Evolutionary conservation across 208 protist species (phyloP).

Genomic region (Crithidia brevicula): DNA sequence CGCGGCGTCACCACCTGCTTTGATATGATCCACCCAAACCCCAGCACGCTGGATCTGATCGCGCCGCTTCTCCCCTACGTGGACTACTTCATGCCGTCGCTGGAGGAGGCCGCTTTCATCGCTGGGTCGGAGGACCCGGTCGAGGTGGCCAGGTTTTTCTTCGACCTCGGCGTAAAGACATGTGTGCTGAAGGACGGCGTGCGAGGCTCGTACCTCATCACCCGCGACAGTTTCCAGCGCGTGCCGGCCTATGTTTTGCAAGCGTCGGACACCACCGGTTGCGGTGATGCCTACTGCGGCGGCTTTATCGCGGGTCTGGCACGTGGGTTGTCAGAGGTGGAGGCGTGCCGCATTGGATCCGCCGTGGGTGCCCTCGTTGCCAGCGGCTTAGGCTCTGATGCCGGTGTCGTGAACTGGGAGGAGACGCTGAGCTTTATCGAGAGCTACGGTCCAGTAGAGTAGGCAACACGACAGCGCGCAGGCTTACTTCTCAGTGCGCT

Average conservation of each 20-base stretch:
- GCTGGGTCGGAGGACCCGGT: slow-evolving; percentile 8
- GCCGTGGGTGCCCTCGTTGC: slow-evolving; percentile 25
- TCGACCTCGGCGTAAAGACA: slow-evolving; percentile 15
- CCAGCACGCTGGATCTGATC: slow-evolving; percentile 21
- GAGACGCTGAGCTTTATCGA: not conserved
- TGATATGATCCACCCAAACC: slow-evolving; percentile 34
- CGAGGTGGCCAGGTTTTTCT: slow-evolving; percentile 25
- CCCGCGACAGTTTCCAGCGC: slow-evolving; percentile 27
- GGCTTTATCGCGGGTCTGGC: slow-evolving; percentile 27
- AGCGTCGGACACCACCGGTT: slow-evolving; percentile 29
- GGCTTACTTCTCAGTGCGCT: slow-evolving; percentile 9
- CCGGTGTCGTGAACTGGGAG: slow-evolving; percentile 29
- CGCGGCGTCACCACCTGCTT: slow-evolving; percentile 27
- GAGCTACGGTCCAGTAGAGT: slow-evolving; percentile 11
- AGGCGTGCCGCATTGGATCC: slow-evolving; percentile 21
- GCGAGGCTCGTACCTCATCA: slow-evolving; percentile 21
- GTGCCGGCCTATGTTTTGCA: slow-evolving; percentile 25
- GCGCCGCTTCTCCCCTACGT: slow-evolving; percentile 26
- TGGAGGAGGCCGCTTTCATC: slow-evolving; percentile 25
- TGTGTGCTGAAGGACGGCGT: slow-evolving; percentile 29
- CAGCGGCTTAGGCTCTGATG: slow-evolving; percentile 33
- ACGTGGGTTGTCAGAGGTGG: slow-evolving; percentile 20
- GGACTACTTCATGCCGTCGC: slow-evolving; percentile 32
- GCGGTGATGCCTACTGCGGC: slow-evolving; percentile 28
- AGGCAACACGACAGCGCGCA: not conserved